Percentiles rank a stretch among this genome's conserved stretches.
phyloP scores from a whole-genome alignment of 1,284 basidiomycete genomes.

The Neotropicomus parvogracilis region DNA sequence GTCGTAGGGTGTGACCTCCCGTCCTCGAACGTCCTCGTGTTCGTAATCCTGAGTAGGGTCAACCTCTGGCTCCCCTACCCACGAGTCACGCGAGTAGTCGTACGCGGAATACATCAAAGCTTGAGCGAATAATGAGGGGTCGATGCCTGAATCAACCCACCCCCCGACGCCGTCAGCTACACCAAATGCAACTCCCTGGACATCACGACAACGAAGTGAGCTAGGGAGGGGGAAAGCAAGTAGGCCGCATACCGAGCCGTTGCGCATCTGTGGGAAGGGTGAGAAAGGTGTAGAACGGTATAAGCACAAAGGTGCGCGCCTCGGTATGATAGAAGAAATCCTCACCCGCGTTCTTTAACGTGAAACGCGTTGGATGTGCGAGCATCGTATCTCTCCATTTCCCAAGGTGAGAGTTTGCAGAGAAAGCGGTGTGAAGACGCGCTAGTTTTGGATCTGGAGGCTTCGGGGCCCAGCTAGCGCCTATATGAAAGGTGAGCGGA shows the following conservation, averaged over 20 bases:
- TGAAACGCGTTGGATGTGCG: constrained; percentile 42
- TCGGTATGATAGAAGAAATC: constrained; percentile 79
- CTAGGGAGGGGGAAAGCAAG: constrained; percentile 16
- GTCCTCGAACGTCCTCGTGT: constrained; percentile 55
- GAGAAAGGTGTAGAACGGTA: not conserved
- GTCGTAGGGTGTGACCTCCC: constrained; percentile 67
- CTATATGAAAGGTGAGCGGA: constrained; percentile 68
- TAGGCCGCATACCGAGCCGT: constrained; percentile 62
- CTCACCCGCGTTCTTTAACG: constrained; percentile 58
- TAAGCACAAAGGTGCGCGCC: constrained; percentile 39
- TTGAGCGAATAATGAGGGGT: constrained; percentile 74
- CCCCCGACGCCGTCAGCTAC: constrained; percentile 71
- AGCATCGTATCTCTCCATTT: constrained; percentile 68
- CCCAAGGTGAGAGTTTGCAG: constrained; percentile 61
- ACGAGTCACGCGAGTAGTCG: constrained; percentile 62
- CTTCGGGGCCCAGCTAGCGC: constrained; percentile 78
- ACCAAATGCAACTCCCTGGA: constrained; percentile 72
- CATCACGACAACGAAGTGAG: constrained; percentile 19
- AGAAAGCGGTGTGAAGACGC: constrained; percentile 52
- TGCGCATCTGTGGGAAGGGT: constrained; percentile 55
- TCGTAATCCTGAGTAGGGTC: constrained; percentile 51
- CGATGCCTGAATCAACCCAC: constrained; percentile 74
- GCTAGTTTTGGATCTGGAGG: constrained; percentile 44
- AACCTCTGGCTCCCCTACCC: constrained; percentile 66
- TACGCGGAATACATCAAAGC: constrained; percentile 70